Evolutionary conservation across 2,329 filamentous ascomycete species (phyloP).

Genomic region (Rhynchosporium agropyri): DNA sequence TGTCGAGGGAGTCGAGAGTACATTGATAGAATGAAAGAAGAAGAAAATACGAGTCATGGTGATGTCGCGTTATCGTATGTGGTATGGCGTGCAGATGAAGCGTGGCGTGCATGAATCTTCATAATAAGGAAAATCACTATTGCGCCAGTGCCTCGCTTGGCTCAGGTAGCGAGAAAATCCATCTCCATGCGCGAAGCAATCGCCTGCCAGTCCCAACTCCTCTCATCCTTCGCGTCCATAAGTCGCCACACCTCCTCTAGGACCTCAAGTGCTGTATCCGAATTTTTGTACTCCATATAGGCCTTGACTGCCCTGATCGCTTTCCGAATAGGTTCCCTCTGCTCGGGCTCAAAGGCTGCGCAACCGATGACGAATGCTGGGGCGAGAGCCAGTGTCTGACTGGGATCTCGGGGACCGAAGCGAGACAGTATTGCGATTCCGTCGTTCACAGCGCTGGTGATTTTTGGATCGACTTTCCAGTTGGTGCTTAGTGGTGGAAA

Average conservation of each 20-base stretch:
- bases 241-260: conserved; percentile 62
- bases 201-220: conserved; percentile 65
- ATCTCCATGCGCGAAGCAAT: conserved; percentile 56
- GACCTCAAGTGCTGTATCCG: conserved; percentile 55
- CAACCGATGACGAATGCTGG: conserved; percentile 64
- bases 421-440: conserved; percentile 57
- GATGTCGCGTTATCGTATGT: background rate
- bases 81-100: conserved; percentile 4
- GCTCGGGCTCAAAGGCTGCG: conserved; percentile 56
- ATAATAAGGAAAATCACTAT: background rate
- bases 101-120: background rate
- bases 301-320: conserved; percentile 55
- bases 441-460: conserved; percentile 58
- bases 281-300: conserved; percentile 63
- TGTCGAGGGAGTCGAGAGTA: background rate
- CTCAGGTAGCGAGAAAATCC: conserved; percentile 53
- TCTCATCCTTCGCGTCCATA: conserved; percentile 61
- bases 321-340: conserved; percentile 55
- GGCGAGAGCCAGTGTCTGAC: conserved; percentile 61
- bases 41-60: background rate
- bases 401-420: conserved; percentile 59
- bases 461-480: conserved; percentile 48
- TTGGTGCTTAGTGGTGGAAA: conserved; percentile 53
- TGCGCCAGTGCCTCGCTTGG: background rate
- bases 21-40: background rate